Base-by-base conservation (phyloP, 1,139 yeast genomes). In the Pneumocystis canis region DNA sequence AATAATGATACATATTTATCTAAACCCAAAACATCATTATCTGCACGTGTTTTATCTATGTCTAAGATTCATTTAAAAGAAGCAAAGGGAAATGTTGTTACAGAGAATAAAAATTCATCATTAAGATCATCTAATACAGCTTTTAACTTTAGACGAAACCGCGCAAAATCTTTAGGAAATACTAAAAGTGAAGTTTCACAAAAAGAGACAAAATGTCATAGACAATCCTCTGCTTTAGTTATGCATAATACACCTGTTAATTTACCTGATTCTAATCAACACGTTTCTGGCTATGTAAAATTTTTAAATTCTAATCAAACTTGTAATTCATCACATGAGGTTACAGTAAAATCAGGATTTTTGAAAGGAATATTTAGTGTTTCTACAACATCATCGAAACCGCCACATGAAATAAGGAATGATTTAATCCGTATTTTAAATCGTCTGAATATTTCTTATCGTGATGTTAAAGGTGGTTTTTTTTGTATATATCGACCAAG, bases 381-480 rank as follows among this genome's bases (percentile, higher is more conserved):
- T 59, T 97, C 89, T 74, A 87, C 96, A 0, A 92, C 98, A 0
- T 89, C 97, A 1, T 88, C 96, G 4, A 89, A 89, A 70, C 90
- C 96, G 30, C 78, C 92, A 64, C 92, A 95, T 9, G 88, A 87
- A 66, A 90, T 92, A 65, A 83, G 97, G 65, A 83, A 87, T 70
- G 90, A 87, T 71, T 84, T 92, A 60, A 87, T 92, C 40, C 81
- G 84, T 39, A 94, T 87, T 0, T 79, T 92, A 72, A 84, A 83
- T 41, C 83, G 83, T 67, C 77, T 89, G 70, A 90, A 89, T 30
- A 94, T 92, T 59, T 83, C 84, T 67, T 90, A 82, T 72, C 87
- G 84, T 67, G 98, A 92, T 74, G 95, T 92, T 31, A 86, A 86
- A 70, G 97, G 97, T 64, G 98, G 97, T 0, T 92, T 92, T 73